phyloP scores from a whole-genome alignment of 306 rosid species.

The Corylus americana region DNA sequence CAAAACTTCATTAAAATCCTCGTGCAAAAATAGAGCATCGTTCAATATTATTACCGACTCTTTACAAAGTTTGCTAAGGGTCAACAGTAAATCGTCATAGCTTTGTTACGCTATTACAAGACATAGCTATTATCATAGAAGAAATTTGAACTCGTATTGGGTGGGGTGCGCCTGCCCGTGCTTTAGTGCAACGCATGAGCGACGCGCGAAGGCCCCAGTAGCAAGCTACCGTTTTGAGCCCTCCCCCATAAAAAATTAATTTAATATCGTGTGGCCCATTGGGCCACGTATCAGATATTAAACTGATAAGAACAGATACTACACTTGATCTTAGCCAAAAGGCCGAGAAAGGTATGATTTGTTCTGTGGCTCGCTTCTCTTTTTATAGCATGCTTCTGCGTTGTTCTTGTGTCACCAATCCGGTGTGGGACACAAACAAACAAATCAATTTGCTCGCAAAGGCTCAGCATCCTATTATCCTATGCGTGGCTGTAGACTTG shows the following conservation, averaged over 20 bases:
- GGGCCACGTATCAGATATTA: conserved; percentile 3
- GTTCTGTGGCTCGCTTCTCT: rapidly evolving
- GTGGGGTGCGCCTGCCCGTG: not conserved
- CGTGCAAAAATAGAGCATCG: no score
- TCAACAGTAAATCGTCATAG: no score
- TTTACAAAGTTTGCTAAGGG: no score
- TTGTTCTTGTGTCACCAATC: not conserved
- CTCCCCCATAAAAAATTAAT: not conserved
- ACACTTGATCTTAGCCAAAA: conserved; percentile 5
- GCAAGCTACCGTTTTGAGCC: not conserved
- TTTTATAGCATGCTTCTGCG: not conserved
- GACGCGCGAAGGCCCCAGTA: not conserved
- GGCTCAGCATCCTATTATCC: no score
- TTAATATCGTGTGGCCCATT: not conserved
- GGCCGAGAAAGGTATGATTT: not conserved
- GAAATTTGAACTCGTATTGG: not conserved
- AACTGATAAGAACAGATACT: conserved; percentile 3
- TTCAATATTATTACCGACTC: no score
- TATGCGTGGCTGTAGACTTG: no score
- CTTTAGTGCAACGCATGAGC: not conserved
- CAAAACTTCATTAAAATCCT: no score
- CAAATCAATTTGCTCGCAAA: no score
- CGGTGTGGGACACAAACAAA: not conserved
- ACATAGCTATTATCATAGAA: no score
- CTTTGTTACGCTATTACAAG: no score